Evolutionary conservation across 1,284 basidiomycete genomes (phyloP), one percentile per base, ranked within the genome.

Genomic region (Moesziomyces parantarcticus): DNA sequence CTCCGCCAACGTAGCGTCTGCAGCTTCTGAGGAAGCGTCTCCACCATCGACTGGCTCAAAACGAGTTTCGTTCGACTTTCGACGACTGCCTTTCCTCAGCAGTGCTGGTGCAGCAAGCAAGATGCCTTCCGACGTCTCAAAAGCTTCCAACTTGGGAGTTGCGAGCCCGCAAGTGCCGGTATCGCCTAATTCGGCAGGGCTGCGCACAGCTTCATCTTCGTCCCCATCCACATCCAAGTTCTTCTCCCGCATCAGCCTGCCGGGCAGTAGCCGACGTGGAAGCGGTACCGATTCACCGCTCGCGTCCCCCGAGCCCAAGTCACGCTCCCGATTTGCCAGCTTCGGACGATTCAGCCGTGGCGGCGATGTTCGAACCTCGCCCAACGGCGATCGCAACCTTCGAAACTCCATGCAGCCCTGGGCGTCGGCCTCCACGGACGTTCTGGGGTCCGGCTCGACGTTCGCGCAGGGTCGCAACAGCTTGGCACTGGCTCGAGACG

Each of bases 371-470:
- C 51, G 18, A 18, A 26, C 43, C 11, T 44, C 46, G 10, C 47
- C 58, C 6, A 57, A 41, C 18, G 50, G 36, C 18, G 32, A 21
- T 11, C 53, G 36, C n/a, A 50, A 45, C 39, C 50, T 70, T 52
- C 57, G 61, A 25, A 57, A 60, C 20, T 57, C 67, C 23, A 69
- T 69, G 58, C 56, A 68, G 48, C 44, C 60, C 1, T 73, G 70
- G 70, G 70, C 70, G 2, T 73, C 70, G 0, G 64, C 64, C 6
- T 73, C 70, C 23, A 73, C 70, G 5, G 70, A 73, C n/a, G 59
- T 64, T 23, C 57, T 73, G 14, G 40, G 40, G 11, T 22, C 50
- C 2, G 45, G 39, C 20, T 21, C 57, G n/a, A 13, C 36, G 11
- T 18, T 34, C 7, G 18, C 22, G 13, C 52, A 52, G 43, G 58